Evolutionary conservation across 345 rosid genomes (phyloP), one percentile per base, ranked within the genome.

Genomic region (Salix dunnii): DNA sequence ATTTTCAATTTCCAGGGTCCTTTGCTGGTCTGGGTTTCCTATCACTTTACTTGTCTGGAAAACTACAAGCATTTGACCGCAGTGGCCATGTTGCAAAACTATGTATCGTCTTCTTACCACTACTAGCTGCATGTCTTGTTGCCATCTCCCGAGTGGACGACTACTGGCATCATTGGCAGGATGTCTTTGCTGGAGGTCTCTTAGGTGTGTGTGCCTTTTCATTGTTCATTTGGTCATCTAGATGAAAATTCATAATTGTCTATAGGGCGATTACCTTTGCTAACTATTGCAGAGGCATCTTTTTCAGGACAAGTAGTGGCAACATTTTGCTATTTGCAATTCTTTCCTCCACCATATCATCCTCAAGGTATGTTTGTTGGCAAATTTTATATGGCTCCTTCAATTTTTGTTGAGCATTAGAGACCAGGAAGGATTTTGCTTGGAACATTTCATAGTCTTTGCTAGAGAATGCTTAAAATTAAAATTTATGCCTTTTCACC

Each of bases 331-430:
- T 90, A 91, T 78, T 84, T 90, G 85, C 96, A 90, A 71, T 90
- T 91, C 84, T 91, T 90, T 35, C 92, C 97, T 4, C 90, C 90
- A 31, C 97, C 97, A 7, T 81, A 89, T 77, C 79, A 90, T 77
- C 76, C 81, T 27, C 78, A 90, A 80, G 90, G 94, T 90, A 70
- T 25, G 72, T 68, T 74, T 65, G 73, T 7, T 6, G 28, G 43
- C 48, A 72, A 35, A 28, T 69, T n/a, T 71, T 30, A 63, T 49
- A 36, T 7, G 28, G 28, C 58, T 70, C 43, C 60, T 43, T 49
- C 11, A 2, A 5, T 25, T 28, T 13, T 72, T 23, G 42, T 12
- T 30, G 40, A 58, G 7, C 40, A 68, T 53, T 53, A 55, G 60
- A 42, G 61, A 36, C 43, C 61, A 16, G 55, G 25, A 67, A 62